Evolutionary conservation across 2,329 filamentous ascomycete species (phyloP).

Genomic region (Xylaria polymorpha): DNA sequence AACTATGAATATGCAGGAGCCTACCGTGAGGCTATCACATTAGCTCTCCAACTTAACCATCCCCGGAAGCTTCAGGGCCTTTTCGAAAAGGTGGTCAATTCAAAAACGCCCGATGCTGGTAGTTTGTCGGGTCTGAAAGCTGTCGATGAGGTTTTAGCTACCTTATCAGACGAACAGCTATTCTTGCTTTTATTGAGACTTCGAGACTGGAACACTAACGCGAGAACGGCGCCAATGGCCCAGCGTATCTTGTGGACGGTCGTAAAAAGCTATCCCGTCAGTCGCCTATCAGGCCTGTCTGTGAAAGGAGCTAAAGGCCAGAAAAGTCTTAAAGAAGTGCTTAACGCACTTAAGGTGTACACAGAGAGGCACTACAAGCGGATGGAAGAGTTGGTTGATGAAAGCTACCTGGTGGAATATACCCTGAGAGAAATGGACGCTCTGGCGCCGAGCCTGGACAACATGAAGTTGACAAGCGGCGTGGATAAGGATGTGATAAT

Average conservation of each 20-base stretch:
- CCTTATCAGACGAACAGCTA: constrained; percentile 84
- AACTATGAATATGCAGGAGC: constrained; percentile 91
- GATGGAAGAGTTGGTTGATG: constrained; percentile 89
- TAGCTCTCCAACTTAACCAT: constrained; percentile 94
- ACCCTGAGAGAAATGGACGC: constrained; percentile 93
- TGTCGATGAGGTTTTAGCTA: constrained; percentile 86
- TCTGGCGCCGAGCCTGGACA: constrained; percentile 61
- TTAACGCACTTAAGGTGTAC: constrained; percentile 89
- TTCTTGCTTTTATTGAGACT: constrained; percentile 83
- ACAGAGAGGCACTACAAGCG: constrained; percentile 93
- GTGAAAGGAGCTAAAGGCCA: constrained; percentile 67
- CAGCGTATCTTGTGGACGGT: constrained; percentile 86
- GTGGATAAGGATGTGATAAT: constrained; percentile 58
- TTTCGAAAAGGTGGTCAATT: constrained; percentile 82
- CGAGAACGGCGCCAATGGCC: constrained; percentile 83
- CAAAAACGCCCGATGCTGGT: constrained; percentile 67
- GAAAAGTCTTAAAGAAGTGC: constrained; percentile 80
- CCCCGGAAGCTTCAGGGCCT: constrained; percentile 86
- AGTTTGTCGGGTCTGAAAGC: constrained; percentile 73
- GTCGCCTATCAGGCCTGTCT: constrained; percentile 77
- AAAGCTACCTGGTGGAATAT: constrained; percentile 95
- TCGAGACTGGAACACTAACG: constrained; percentile 98
- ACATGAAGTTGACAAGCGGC: constrained; percentile 54
- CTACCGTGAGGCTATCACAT: constrained; percentile 90
- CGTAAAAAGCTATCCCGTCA: constrained; percentile 82